These are phyloP conservation scores for Xylaria sp. DNA, from an alignment of 2,329 filamentous ascomycete genomes.

Conservation along the genomic window DNA sequence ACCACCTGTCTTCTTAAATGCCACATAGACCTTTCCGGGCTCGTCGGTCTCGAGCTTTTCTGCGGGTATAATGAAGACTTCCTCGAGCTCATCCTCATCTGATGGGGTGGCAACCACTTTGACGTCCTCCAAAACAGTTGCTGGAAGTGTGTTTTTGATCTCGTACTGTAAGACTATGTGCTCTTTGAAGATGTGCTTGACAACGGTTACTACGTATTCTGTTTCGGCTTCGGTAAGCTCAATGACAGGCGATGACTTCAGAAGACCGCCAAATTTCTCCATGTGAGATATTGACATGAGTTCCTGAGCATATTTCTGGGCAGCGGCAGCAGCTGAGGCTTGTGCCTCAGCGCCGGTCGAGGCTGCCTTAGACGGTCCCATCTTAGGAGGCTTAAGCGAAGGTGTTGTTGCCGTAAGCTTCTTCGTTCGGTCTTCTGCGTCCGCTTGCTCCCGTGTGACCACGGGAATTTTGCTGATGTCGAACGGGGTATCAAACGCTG, in stretches of 20 bases:
- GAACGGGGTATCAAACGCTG: conserved; percentile 85
- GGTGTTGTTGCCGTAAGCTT: conserved; percentile 94
- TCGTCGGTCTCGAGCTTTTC: conserved; percentile 84
- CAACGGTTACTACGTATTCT: conserved; percentile 91
- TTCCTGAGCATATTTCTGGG: conserved; percentile 89
- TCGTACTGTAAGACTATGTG: conserved; percentile 96
- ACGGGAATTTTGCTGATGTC: conserved; percentile 91
- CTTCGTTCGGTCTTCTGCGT: conserved; percentile 95
- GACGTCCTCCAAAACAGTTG: conserved; percentile 90
- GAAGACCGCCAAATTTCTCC: conserved; percentile 85
- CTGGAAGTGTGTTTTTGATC: conserved; percentile 94
- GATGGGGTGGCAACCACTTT: conserved; percentile 82
- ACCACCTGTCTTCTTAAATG: conserved; percentile 85
- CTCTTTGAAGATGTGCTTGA: conserved; percentile 99
- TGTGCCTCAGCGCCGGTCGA: conserved; percentile 76
- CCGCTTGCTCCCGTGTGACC: conserved; percentile 93
- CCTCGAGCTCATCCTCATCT: conserved; percentile 84
- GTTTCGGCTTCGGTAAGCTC: conserved; percentile 97
- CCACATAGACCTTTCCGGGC: conserved; percentile 93
- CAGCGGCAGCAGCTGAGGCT: conserved; percentile 79
- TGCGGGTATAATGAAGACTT: conserved; percentile 93
- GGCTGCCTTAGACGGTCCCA: conserved; percentile 77
- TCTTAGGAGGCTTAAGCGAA: conserved; percentile 90
- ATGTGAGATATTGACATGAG: conserved; percentile 90
- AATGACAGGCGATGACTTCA: conserved; percentile 87